Evolutionary conservation across 441 rosid species (phyloP).

Genomic region (Arabidopsis hybrid): DNA sequence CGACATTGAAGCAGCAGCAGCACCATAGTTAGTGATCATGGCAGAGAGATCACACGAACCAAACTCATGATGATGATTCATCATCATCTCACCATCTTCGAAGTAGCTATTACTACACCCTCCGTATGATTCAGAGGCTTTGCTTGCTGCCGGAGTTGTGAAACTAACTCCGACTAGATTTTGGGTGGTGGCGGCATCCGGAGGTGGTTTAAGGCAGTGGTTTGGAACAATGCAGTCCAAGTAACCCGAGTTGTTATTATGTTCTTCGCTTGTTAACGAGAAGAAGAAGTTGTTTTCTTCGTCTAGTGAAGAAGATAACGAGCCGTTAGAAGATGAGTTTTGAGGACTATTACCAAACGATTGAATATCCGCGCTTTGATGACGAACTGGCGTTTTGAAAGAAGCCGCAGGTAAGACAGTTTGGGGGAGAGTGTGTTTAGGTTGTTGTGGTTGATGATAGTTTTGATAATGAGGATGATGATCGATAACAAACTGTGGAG

Average conservation of each 20-base stretch:
- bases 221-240: constrained; percentile 91
- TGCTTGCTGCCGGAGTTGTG: constrained; percentile 29
- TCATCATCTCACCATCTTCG: constrained; percentile 38
- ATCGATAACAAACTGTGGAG: constrained; percentile 52
- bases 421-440: constrained; percentile 39
- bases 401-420: constrained; percentile 37
- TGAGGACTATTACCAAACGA: constrained; percentile 41
- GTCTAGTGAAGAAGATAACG: constrained; percentile 48
- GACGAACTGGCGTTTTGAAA: constrained; percentile 42
- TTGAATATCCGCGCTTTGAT: constrained; percentile 44
- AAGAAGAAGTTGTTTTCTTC: constrained; percentile 60
- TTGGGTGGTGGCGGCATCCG: constrained; percentile 37
- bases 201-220: constrained; percentile 83
- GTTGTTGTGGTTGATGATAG: constrained; percentile 41
- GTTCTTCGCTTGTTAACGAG: constrained; percentile 39
- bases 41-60: constrained; percentile 64
- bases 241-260: constrained; percentile 75
- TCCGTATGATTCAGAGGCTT: constrained; percentile 37
- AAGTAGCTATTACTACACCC: constrained; percentile 40
- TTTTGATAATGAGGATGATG: constrained; percentile 49
- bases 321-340: constrained; percentile 44
- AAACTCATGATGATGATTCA: constrained; percentile 43
- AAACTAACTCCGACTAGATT: constrained; percentile 30
- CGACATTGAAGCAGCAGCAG: constrained; percentile 38
- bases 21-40: constrained; percentile 53